These are phyloP conservation scores for Syncephalastrum sp. DNA, from an alignment of 371 early-diverging fungal species.

Conservation along the genomic window DNA sequence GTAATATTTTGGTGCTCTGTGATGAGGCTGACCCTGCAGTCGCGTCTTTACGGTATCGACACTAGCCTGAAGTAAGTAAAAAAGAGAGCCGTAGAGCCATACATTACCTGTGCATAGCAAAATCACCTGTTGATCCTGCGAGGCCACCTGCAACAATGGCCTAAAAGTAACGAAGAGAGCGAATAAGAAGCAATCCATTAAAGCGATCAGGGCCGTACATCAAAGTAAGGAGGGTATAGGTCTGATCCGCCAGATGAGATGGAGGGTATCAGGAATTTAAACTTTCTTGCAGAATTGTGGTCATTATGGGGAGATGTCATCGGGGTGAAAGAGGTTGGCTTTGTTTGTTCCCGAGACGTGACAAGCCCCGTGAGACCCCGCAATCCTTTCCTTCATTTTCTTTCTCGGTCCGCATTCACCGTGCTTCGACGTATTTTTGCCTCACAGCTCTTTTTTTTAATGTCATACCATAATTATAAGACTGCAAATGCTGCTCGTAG, in stretches of 20 bases:
- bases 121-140: slow-evolving; percentile 73
- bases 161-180: slow-evolving; percentile 27
- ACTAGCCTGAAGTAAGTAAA: slow-evolving; percentile 19
- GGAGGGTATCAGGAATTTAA: slow-evolving; percentile 27
- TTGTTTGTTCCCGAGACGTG: too few species aligned
- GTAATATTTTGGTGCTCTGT: slow-evolving; percentile 54
- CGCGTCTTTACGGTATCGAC: slow-evolving; percentile 83
- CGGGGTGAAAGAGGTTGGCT: too few species aligned
- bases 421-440: too few species aligned
- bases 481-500: too few species aligned
- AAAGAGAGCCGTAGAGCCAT: neutral
- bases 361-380: too few species aligned
- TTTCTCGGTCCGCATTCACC: too few species aligned
- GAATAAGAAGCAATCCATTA: neutral
- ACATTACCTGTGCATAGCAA: slow-evolving; percentile 69
- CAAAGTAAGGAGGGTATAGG: slow-evolving; percentile 46
- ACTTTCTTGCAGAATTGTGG: too few species aligned
- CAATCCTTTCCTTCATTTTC: too few species aligned
- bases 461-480: too few species aligned
- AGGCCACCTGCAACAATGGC: slow-evolving; percentile 69
- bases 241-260: slow-evolving; percentile 24
- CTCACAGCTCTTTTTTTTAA: too few species aligned
- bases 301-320: too few species aligned
- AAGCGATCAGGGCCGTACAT: slow-evolving; percentile 23
- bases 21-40: slow-evolving; percentile 65